phyloP scores from a whole-genome alignment of 371 early-diverging fungal species.

The Cokeromyces recurvatus region DNA sequence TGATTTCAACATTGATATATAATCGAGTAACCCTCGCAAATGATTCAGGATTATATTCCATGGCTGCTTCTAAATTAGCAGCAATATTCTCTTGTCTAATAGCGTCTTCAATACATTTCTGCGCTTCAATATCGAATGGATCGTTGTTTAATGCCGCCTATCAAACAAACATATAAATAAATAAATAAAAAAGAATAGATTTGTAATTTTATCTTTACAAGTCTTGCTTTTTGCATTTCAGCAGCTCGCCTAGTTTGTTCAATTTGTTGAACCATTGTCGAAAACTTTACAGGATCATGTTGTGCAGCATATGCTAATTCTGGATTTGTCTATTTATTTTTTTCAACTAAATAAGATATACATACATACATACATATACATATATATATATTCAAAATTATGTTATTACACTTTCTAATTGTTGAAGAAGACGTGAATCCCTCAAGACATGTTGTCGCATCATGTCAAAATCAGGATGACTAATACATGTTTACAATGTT shows the following conservation, averaged over 20 bases:
- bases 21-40: conserved; percentile 91
- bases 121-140: conserved; percentile 89
- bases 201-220: conserved; percentile 27
- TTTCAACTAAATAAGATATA: neutral
- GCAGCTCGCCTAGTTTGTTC: conserved; percentile 55
- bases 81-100: conserved; percentile 85
- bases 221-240: conserved; percentile 50
- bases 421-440: conserved; percentile 61
- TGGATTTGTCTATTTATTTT: conserved; percentile 54
- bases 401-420: conserved; percentile 51
- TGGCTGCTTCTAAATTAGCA: conserved; percentile 83
- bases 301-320: conserved; percentile 66
- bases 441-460: conserved; percentile 73
- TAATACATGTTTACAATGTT: too few species aligned
- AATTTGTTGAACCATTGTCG: conserved; percentile 61
- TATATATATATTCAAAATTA: neutral
- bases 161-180: too few species aligned
- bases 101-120: conserved; percentile 85
- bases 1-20: conserved; percentile 87
- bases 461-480: conserved; percentile 56
- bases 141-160: conserved; percentile 44
- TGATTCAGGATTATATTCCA: conserved; percentile 94
- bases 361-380: too few species aligned
- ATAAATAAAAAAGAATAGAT: neutral
- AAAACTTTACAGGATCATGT: conserved; percentile 62